Conservation (phyloP, 1,284 basidiomycete species). For the Austroboletus niveus region DNA sequence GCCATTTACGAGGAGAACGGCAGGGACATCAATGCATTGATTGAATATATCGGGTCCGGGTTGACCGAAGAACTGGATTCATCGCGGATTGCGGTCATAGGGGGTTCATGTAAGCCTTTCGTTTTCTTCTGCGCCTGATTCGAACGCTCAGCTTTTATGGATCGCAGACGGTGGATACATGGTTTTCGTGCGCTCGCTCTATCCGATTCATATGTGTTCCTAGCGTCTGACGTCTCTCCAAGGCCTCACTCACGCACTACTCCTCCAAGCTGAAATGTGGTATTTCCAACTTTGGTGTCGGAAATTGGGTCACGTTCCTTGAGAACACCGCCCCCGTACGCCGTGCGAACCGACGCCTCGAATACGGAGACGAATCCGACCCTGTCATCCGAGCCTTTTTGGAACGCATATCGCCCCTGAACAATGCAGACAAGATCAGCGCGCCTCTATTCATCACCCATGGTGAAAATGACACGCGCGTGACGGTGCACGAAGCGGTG, state of each 20-base stretch:
- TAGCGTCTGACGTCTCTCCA: slow-evolving; percentile 2
- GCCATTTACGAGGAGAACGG: slow-evolving; percentile 1
- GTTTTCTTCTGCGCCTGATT: neutral
- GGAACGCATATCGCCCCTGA: slow-evolving; percentile 37
- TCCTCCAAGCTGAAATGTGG: slow-evolving; percentile 37
- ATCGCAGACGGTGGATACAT: slow-evolving; percentile 36
- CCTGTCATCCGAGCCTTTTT: slow-evolving; percentile 34
- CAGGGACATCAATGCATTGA: slow-evolving; percentile 36
- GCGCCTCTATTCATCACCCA: slow-evolving; percentile 38
- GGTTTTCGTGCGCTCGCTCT: slow-evolving; percentile 30
- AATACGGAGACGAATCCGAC: slow-evolving; percentile 38
- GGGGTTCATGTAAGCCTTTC: slow-evolving; percentile 35
- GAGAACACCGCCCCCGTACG: slow-evolving; percentile 37
- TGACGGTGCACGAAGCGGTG: slow-evolving; percentile 35
- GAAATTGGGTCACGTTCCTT: slow-evolving; percentile 36
- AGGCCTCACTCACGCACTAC: slow-evolving; percentile 38
- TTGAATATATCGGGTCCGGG: slow-evolving; percentile 30
- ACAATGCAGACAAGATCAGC: slow-evolving; percentile 32
- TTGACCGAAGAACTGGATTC: slow-evolving; percentile 32
- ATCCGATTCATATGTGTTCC: neutral
- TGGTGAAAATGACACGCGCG: slow-evolving; percentile 38
- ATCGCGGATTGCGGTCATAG: slow-evolving; percentile 36
- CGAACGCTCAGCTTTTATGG: neutral
- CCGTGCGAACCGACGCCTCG: slow-evolving; percentile 31
- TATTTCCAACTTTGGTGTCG: slow-evolving; percentile 38